Evolutionary conservation across 139 green algal genomes (phyloP).

Genomic region (Microglena sp.): DNA sequence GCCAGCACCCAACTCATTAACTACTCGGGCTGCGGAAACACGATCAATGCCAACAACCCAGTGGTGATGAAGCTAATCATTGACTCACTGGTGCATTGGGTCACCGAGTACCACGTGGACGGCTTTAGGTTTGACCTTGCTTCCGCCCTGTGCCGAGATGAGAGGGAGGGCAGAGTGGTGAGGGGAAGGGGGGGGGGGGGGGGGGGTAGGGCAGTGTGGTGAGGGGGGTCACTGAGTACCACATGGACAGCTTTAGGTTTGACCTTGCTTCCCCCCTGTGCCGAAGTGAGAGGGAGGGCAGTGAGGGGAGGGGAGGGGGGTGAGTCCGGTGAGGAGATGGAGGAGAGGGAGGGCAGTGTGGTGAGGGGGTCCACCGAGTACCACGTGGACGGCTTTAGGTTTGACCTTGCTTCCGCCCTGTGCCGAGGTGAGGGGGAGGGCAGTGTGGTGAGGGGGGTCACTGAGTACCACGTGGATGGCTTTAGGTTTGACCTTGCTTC

Average conservation of each 20-base stretch:
- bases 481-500: constrained; percentile 94
- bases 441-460: no score
- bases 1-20: constrained; percentile 67
- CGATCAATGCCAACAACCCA: constrained; percentile 79
- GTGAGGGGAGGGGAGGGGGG: no score
- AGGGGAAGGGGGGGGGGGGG: neutral
- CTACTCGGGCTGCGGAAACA: constrained; percentile 85
- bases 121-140: constrained; percentile 96
- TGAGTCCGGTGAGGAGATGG: neutral
- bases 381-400: constrained; percentile 90
- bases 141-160: constrained; percentile 73
- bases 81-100: constrained; percentile 63
- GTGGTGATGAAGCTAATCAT: constrained; percentile 66
- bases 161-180: no score
- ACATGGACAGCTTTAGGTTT: constrained; percentile 93
- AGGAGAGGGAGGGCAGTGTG: neutral
- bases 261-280: constrained; percentile 89
- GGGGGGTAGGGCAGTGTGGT: neutral
- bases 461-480: constrained; percentile 88
- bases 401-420: constrained; percentile 88
- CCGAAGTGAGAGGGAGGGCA: constrained; percentile 49
- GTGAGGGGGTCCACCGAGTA: constrained; percentile 51
- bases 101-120: constrained; percentile 86
- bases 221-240: constrained; percentile 57
- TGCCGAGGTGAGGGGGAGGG: constrained; percentile 64